A percentile compares a stretch with the other conserved stretches of the same genome.
phyloP scores from a whole-genome alignment of 805 yeast genomes.

The Candida ipomoeae region DNA sequence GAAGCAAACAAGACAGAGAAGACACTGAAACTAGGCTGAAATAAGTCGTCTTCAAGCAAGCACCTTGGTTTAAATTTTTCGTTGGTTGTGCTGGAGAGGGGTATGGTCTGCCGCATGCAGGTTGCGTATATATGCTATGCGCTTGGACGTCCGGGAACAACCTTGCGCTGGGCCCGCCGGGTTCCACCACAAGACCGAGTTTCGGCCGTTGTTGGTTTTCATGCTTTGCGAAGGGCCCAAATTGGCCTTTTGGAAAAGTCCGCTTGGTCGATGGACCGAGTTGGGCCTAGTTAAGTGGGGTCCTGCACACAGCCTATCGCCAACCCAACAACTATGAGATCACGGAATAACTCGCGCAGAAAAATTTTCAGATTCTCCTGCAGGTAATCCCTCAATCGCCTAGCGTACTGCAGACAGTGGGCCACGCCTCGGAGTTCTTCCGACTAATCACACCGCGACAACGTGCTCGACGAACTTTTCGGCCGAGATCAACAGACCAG shows the following conservation, averaged over 20 bases:
- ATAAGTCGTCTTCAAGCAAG: not conserved
- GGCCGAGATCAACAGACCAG: not conserved
- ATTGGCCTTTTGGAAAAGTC: not conserved
- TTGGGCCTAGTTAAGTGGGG: not conserved
- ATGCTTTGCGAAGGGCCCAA: not conserved
- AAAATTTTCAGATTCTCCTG: constrained; percentile 6
- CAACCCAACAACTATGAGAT: constrained; percentile 6
- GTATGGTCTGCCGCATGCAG: constrained; percentile 9
- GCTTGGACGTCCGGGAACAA: constrained; percentile 5
- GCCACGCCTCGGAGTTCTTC: constrained; percentile 6
- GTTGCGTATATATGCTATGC: constrained; percentile 9
- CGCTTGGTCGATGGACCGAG: too few relatives aligned
- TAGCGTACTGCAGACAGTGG: not conserved
- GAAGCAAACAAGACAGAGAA: not conserved
- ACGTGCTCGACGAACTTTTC: not conserved
- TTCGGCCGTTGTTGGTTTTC: too few relatives aligned
- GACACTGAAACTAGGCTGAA: not conserved
- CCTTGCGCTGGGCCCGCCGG: not conserved
- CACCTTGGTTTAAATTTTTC: constrained; percentile 9
- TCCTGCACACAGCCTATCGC: constrained; percentile 2
- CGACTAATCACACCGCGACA: constrained; percentile 1
- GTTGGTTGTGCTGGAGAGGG: constrained; percentile 14
- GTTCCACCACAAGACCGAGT: not conserved
- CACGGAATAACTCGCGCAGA: constrained; percentile 7
- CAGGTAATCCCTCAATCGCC: not conserved